Evolutionary conservation across 2,329 filamentous ascomycete species (phyloP), one percentile per base, ranked within the genome.

Genomic region (Gnomoniopsis smithogilvyi): DNA sequence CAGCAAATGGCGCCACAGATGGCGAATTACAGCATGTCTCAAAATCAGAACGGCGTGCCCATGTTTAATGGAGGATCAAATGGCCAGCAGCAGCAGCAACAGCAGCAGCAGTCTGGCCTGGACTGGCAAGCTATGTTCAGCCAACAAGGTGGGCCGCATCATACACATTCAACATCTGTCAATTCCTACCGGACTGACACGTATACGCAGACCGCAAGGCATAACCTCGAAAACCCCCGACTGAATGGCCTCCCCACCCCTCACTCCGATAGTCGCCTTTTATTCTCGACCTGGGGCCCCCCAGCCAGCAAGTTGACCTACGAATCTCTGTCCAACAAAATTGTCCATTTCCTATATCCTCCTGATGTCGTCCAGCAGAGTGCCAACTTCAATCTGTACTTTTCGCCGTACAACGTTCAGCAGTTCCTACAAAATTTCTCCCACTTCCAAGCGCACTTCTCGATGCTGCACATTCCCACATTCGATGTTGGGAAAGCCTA

Each of bases 71-170:
- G 78, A 69, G 79, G 78, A 70, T 82, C 83, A 67, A 82, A 81
- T 75, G 54, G 54, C n/a, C 76, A 80, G 74, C 81, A 81, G 73
- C 84, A 86, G 76, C 76, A 80, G 74, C 81, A 81, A 73, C 76
- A 80, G 74, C 81, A 81, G 73, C 84, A 86, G 75, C 80, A 83
- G 76, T 78, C 80, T 72, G 75, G 81, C 78, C 78, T 89, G 78
- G 88, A 91, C 77, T 92, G 89, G 89, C 83, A 87, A 70, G 83
- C 88, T 72, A 89, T 92, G 85, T 91, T 91, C 46, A 51, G 48
- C 50, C 54, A 56, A 79, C 88, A 87, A 78, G 75, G 86, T 78
- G 86, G 86, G 82, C 80, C 84, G 77, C 84, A 88, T 75, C 79
- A 85, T 75, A 78, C 80, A 74, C 86, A 84, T 22, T 41, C 50